A percentile compares a stretch with the other conserved stretches of the same genome.
Evolutionary conservation across 805 yeast genomes (phyloP).

Genomic region (Debaryomyces maramus): DNA sequence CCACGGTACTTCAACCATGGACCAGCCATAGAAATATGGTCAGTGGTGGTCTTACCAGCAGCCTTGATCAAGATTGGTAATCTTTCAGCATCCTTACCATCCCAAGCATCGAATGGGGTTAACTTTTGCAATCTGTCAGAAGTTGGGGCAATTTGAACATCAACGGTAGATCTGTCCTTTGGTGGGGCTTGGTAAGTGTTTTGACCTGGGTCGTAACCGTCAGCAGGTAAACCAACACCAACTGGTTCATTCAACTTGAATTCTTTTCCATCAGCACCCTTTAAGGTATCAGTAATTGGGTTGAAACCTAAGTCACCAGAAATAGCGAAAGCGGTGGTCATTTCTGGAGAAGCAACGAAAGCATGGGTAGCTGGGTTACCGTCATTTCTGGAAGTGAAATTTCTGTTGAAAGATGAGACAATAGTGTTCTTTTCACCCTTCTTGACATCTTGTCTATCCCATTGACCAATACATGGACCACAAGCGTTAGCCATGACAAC

Average conservation of each 20-base stretch:
- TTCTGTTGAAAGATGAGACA: conserved; percentile 96
- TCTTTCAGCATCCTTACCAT: conserved; percentile 87
- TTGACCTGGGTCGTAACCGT: conserved; percentile 91
- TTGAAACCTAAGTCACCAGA: conserved; percentile 96
- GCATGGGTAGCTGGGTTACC: conserved; percentile 98
- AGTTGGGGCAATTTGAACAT: conserved; percentile 78
- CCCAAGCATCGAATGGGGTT: conserved; percentile 94
- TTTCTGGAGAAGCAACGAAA: conserved; percentile 95
- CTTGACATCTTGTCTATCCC: conserved; percentile 93
- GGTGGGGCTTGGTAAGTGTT: conserved; percentile 98
- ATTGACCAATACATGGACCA: conserved; percentile 99
- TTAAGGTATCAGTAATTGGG: conserved; percentile 88
- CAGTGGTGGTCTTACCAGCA: conserved; percentile 97
- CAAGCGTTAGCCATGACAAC: conserved; percentile 95
- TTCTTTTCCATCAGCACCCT: conserved; percentile 85
- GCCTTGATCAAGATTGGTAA: conserved; percentile 96
- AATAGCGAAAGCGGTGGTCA: conserved; percentile 92
- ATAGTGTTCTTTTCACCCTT: conserved; percentile 96
- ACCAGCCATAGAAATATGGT: conserved; percentile 99
- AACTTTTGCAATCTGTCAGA: conserved; percentile 95
- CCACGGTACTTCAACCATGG: conserved; percentile 99
- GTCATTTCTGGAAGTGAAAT: conserved; percentile 96
- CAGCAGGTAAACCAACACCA: conserved; percentile 87
- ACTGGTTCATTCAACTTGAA: conserved; percentile 84
- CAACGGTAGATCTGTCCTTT: conserved; percentile 70